These are phyloP conservation scores for Inonotus obliquus DNA, from an alignment of 1,284 basidiomycete species.

Conservation along the genomic window DNA sequence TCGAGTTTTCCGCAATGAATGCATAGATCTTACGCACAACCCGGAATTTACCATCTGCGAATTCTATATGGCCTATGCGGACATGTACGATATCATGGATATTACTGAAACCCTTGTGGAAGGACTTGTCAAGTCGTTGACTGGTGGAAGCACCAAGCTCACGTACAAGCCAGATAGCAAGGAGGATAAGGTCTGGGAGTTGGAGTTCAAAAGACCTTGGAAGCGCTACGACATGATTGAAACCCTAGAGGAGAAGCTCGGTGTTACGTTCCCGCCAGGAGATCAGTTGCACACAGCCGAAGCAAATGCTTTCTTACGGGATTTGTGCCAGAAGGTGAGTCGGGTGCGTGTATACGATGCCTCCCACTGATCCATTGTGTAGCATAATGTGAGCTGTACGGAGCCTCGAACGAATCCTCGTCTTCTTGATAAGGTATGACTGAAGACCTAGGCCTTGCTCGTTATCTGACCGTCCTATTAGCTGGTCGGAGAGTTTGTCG, in stretches of 20 bases:
- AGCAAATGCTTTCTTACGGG: conserved; percentile 86
- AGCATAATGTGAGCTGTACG: conserved; percentile 97
- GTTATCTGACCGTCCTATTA: conserved; percentile 26
- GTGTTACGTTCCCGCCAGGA: conserved; percentile 90
- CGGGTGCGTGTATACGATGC: neutral
- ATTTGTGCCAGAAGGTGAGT: conserved; percentile 76
- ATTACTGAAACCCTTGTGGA: conserved; percentile 91
- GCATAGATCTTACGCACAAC: conserved; percentile 98
- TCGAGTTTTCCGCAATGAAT: conserved; percentile 97
- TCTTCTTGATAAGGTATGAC: conserved; percentile 83
- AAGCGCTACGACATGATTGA: conserved; percentile 98
- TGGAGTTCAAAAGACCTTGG: conserved; percentile 96
- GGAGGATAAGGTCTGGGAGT: conserved; percentile 72
- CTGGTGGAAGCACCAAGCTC: conserved; percentile 77
- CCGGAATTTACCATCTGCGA: conserved; percentile 99
- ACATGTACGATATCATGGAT: conserved; percentile 99
- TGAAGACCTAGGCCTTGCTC: conserved; percentile 8
- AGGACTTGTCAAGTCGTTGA: conserved; percentile 88
- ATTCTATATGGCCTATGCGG: conserved; percentile 99
- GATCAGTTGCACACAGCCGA: conserved; percentile 87
- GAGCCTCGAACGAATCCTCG: conserved; percentile 96
- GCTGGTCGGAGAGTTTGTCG: conserved; percentile 98
- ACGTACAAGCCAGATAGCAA: conserved; percentile 93
- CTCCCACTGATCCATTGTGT: conserved; percentile 16
- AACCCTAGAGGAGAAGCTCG: conserved; percentile 92